These are phyloP conservation scores for Populus hybrid DNA, from an alignment of 441 rosid species.

Conservation along the genomic window DNA sequence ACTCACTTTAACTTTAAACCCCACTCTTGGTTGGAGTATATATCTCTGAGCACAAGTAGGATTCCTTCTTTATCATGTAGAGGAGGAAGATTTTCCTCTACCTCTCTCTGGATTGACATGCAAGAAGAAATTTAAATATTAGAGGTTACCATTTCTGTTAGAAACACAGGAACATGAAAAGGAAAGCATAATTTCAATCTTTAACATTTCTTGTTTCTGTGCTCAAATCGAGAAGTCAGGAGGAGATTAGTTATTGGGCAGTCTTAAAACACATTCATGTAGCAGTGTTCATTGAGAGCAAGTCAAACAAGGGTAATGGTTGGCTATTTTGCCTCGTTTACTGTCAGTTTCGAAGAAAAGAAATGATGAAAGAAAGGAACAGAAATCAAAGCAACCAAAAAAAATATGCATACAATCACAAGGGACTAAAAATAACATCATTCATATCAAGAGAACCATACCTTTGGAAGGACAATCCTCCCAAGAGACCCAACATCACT, in stretches of 20 bases:
- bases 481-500: slow-evolving; percentile 75
- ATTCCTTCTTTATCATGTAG: slow-evolving; percentile 61
- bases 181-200: not conserved
- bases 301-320: slow-evolving; percentile 22
- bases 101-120: slow-evolving; percentile 52
- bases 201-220: not conserved
- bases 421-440: not conserved
- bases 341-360: slow-evolving; percentile 10
- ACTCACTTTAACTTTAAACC: slow-evolving; percentile 67
- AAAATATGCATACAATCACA: slow-evolving; percentile 3
- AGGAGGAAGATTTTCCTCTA: slow-evolving; percentile 66
- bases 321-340: slow-evolving; percentile 22
- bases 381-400: slow-evolving; percentile 12
- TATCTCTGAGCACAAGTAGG: slow-evolving; percentile 41
- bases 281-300: slow-evolving; percentile 23
- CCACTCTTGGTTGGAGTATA: slow-evolving; percentile 44
- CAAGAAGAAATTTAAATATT: not conserved
- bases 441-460: slow-evolving; percentile 23
- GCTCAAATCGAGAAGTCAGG: slow-evolving; percentile 24
- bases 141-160: not conserved
- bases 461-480: slow-evolving; percentile 79
- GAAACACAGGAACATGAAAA: slow-evolving; percentile 3
- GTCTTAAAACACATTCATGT: slow-evolving; percentile 21
- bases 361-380: slow-evolving; percentile 3
- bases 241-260: slow-evolving; percentile 20